Evolutionary conservation across 139 green algal species (phyloP), one percentile per base, ranked within the genome.

Genomic region (Volvox reticuliferus): DNA sequence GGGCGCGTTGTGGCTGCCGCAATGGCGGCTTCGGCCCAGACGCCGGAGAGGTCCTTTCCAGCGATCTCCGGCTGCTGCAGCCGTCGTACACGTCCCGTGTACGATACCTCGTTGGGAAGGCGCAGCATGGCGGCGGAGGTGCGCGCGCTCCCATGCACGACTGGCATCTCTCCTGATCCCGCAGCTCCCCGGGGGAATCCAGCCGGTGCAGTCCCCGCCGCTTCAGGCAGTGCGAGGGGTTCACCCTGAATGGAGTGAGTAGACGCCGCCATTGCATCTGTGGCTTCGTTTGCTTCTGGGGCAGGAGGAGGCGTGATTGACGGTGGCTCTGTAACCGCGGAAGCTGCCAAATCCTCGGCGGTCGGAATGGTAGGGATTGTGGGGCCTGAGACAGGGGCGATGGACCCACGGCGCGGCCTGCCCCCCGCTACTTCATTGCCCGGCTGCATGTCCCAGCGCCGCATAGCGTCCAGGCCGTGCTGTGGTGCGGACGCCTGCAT

Each of bases 81-180:
- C 16, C 12, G 18, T 6, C 81, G 28, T 18, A 37, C 79, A 36
- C n/a, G 61, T 14, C 81, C 81, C 61, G 81, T 50, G 81, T 76
- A 44, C n/a, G 55, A 44, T 9, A 87, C n/a, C 81, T 87, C 81
- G 61, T 87, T 87, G 81, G 81, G 61, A 30, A 87, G 12, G 1
- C 61, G 61, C 61, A 87, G 61, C 61, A 76, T 32, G 1, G 81
- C 81, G 22, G 79, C 32, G 1, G 71, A n/a, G 9, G 71, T 20
- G 28, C 71, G 21, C 71, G 14, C 78, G 30, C 22, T 9, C 35
- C 35, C 19, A 2, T 35, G 36, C 37, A 33, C 21, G 13, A 12
- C 6, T 73, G 65, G 2, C 65, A 12, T 73, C 65, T 36, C 0
- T 75, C 67, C 12, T 75, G 22, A 12, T 26, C 12, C 67, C 67